Evolutionary conservation across 169 alveolate species (phyloP), one percentile per base, ranked within the genome.

Genomic region (Miamiensis avidus): DNA sequence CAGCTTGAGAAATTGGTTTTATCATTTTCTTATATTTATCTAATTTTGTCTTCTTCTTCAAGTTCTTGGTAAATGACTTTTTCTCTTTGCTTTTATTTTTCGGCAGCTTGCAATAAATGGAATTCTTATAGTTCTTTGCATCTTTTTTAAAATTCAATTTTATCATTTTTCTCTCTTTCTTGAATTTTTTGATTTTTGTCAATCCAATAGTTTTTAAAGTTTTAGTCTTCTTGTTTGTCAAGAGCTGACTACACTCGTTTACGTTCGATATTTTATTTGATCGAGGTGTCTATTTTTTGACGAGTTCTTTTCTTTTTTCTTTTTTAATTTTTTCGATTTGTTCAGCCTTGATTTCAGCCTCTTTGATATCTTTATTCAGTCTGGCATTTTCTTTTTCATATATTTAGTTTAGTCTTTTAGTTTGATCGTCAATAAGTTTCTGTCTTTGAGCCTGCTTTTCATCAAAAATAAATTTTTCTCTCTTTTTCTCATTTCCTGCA

Each of bases 271-370:
- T 88, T 77, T 31, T 87, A 83, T 78, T 87, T 78, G 16, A 93
- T 88, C 31, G 92, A 92, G 65, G 87, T 88, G 77, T 91, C 89
- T 78, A 89, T 88, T 76, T 49, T 74, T 87, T 92, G 87, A 83
- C 88, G 29, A 78, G 83, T 49, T 89, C 87, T 30, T 82, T 69
- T 74, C 86, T 82, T 33, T 92, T 91, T 73, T 89, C 91, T 78
- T 89, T 83, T 34, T 91, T 90, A 26, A 79, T 65, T 64, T 76
- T 81, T 75, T 91, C 94, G 28, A 29, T 72, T 72, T 89, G 88
- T 82, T 91, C 89, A 31, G 95, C 94, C 73, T 91, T 91, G n/a
- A 91, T 93, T 84, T 94, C 94, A 0, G 95, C 94, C 76, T 91
- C 97, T 73, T 82, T 83, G 0, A 91, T 90, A 34, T 88, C 83